A percentile compares a stretch with the other conserved stretches of the same genome.
phyloP scores from a whole-genome alignment of 208 protist genomes.

The Naegleria gruberi region DNA sequence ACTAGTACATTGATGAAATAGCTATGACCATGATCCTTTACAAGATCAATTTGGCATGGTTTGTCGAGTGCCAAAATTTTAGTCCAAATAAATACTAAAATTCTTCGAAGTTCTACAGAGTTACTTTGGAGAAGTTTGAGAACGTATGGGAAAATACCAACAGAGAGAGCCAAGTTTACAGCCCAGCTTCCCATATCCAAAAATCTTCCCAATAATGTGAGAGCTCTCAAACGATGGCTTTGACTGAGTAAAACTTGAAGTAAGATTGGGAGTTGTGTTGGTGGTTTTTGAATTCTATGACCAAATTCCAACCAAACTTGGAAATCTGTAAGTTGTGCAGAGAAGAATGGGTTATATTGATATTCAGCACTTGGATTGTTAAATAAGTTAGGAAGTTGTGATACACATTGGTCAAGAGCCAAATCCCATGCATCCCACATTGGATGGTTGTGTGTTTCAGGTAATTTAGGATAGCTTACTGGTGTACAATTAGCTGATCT shows the following conservation, averaged over 20 bases:
- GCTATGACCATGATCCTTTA: slow-evolving; percentile 12
- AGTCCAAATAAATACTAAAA: slow-evolving; percentile 69
- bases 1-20: slow-evolving; percentile 68
- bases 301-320: slow-evolving; percentile 94
- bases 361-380: slow-evolving; percentile 51
- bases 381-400: slow-evolving; percentile 74
- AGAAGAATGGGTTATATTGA: slow-evolving; percentile 83
- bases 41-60: slow-evolving; percentile 29
- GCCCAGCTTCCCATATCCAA: slow-evolving; percentile 90
- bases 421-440: slow-evolving; percentile 92
- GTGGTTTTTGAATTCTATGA: slow-evolving; percentile 56
- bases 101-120: slow-evolving; percentile 42
- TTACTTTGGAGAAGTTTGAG: slow-evolving; percentile 80
- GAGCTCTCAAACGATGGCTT: slow-evolving; percentile 80
- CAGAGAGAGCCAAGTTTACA: slow-evolving; percentile 80
- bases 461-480: slow-evolving; percentile 78
- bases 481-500: slow-evolving; percentile 84
- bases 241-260: slow-evolving; percentile 85
- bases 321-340: slow-evolving; percentile 95
- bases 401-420: slow-evolving; percentile 73
- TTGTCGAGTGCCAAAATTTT: slow-evolving; percentile 67
- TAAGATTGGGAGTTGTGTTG: slow-evolving; percentile 93
- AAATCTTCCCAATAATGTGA: slow-evolving; percentile 87
- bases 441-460: slow-evolving; percentile 80
- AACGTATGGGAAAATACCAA: slow-evolving; percentile 95